Evolutionary conservation across 345 rosid genomes (phyloP).

Genomic region (Anacardium occidentale): DNA sequence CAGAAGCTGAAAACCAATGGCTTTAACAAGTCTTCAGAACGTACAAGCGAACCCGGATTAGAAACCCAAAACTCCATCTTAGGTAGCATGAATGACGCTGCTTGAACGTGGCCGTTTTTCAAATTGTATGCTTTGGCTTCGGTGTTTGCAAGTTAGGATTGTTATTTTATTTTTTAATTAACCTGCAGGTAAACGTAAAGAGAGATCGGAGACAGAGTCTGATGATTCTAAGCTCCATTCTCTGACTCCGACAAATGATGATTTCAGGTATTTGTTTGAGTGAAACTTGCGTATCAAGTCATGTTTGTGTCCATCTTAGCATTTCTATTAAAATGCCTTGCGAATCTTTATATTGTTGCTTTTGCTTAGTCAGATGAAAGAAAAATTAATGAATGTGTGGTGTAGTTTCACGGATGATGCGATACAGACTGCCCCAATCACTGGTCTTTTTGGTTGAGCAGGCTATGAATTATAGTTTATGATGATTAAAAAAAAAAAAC

Average conservation of each 20-base stretch:
- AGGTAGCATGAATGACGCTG: background rate
- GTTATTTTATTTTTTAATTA: background rate
- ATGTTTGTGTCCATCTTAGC: no score
- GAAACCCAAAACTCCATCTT: conserved; percentile 8
- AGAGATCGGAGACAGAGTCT: conserved; percentile 48
- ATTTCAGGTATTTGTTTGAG: conserved; percentile 55
- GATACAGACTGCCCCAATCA: no score
- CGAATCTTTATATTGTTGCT: no score
- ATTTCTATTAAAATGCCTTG: no score
- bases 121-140: conserved; percentile 7
- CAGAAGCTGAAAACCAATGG: conserved; percentile 22
- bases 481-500: no score
- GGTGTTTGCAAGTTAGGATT: background rate
- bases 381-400: no score
- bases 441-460: background rate
- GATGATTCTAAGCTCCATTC: conserved; percentile 51
- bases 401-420: no score
- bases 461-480: background rate
- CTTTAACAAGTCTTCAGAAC: conserved; percentile 10
- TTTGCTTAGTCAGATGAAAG: no score
- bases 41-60: background rate
- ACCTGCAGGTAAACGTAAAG: conserved; percentile 76
- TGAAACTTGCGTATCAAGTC: background rate
- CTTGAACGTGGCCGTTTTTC: background rate
- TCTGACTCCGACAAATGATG: conserved; percentile 58